A percentile compares a stretch with the other conserved stretches of the same genome.
Conservation (phyloP, 768 basidiomycete species). For the Leccinum aurantiacum region DNA sequence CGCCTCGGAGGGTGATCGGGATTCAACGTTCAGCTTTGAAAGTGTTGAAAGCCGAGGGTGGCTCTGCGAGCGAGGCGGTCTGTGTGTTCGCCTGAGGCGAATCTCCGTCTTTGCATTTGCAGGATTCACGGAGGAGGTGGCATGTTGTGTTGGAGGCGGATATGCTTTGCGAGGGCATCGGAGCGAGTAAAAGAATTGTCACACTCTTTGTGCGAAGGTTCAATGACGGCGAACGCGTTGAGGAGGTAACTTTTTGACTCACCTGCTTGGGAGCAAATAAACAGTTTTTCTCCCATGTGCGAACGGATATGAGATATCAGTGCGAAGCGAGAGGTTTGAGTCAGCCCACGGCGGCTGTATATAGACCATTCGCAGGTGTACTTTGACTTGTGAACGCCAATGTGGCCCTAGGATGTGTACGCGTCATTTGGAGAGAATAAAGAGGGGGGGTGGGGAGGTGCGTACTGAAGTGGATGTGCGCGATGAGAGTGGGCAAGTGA, state of each 20-base stretch:
- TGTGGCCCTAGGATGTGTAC: slow-evolving; percentile 53
- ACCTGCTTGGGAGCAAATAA: slow-evolving; percentile 81
- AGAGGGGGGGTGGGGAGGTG: slow-evolving; percentile 1
- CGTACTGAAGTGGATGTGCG: slow-evolving; percentile 81
- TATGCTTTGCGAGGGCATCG: slow-evolving; percentile 90
- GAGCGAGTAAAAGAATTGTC: slow-evolving; percentile 95
- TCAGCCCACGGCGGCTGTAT: slow-evolving; percentile 75
- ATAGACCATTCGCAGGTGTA: slow-evolving; percentile 90
- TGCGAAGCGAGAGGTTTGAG: slow-evolving; percentile 87
- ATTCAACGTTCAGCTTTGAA: slow-evolving; percentile 56
- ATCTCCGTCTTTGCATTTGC: slow-evolving; percentile 66
- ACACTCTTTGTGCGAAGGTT: slow-evolving; percentile 64
- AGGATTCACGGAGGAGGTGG: slow-evolving; percentile 65
- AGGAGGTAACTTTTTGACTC: slow-evolving; percentile 23
- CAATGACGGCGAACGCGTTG: not conserved
- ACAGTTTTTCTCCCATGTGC: slow-evolving; percentile 95
- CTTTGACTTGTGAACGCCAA: slow-evolving; percentile 78
- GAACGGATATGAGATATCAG: slow-evolving; percentile 88
- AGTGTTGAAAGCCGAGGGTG: slow-evolving; percentile 47
- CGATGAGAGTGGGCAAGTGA: slow-evolving; percentile 70
- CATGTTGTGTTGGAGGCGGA: slow-evolving; percentile 85
- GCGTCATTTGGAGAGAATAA: not conserved
- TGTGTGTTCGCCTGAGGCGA: slow-evolving; percentile 25
- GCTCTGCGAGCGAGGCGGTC: slow-evolving; percentile 21
- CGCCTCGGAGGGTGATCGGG: slow-evolving; percentile 42